Evolutionary conservation across 495 filamentous ascomycete species (phyloP), one percentile per base, ranked within the genome.

Genomic region (Talaromyces ruber): DNA sequence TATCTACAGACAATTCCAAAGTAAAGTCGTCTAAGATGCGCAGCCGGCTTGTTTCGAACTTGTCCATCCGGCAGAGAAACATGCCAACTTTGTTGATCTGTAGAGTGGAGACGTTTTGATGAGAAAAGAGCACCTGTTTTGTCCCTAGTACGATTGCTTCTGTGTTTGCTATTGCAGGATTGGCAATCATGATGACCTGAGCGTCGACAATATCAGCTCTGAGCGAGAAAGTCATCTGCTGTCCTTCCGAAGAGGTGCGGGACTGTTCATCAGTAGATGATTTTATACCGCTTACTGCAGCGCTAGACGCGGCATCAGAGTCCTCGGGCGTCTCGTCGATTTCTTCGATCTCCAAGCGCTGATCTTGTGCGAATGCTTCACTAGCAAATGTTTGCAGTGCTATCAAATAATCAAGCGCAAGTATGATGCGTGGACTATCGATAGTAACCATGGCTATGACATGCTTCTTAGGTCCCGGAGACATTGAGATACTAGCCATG

Each of bases 1-100:
- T 94, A 67, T 98, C 92, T 79, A 97, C 84, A 3, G 92, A 93
- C 65, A 96, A 80, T 63, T 92, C 88, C 30, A 98, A 70, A 7
- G 92, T 96, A 72, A 98, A 98, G 69, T 98, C 91, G 69, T 98
- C 94, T 24, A 98, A 81, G 65, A 98, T 96, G 24, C 95, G 86
- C 45, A 97, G 83, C 37, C 90, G 82, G 58, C 84, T 88, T 18
- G 86, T 90, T 60, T 96, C 93, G 64, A 96, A 96, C 64, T 89
- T 88, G 69, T 98, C 94, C 95, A 98, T 98, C 28, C 94, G 90
- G 70, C 94, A 98, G 37, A 98, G 78, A 73, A 97, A 98, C 93
- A 98, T 98, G 61, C 94, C 95, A 52, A 97, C 86, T 67, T 97
- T 85, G 37, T 89, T 89, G 8, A 98, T 82, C 67, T 98, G 95